Conservation (phyloP, 164 flowering plant species). For the Umbilicus rupestris region DNA sequence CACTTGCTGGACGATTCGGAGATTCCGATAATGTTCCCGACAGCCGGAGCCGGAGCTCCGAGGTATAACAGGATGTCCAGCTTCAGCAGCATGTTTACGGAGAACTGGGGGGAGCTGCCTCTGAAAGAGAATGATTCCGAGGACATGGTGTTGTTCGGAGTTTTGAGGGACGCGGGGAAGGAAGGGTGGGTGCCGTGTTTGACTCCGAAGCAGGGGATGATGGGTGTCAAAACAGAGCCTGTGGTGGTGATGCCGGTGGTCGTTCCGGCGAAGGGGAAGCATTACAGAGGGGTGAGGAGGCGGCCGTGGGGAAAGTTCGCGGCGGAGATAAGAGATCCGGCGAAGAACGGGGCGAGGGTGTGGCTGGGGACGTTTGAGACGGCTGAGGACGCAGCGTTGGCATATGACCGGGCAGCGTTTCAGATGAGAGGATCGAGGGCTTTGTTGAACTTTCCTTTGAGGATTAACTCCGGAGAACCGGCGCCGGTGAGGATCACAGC, state of each 20-base stretch:
- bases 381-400: conserved; percentile 61
- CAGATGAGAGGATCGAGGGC: conserved; percentile 60
- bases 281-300: conserved; percentile 51
- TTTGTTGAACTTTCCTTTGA: conserved; percentile 43
- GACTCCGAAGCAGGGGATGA: not conserved
- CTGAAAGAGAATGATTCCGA: conserved; percentile 67
- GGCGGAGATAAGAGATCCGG: conserved; percentile 67
- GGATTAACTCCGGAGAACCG: conserved; percentile 49
- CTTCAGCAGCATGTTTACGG: conserved; percentile 41
- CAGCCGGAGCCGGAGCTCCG: conserved; percentile 10
- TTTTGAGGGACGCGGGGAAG: conserved; percentile 53
- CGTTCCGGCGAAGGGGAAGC: conserved; percentile 34
- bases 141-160: conserved; percentile 63
- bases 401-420: conserved; percentile 54
- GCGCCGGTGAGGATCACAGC: conserved; percentile 47
- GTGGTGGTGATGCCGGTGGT: conserved; percentile 11
- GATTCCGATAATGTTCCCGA: not conserved
- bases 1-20: conserved; percentile 42
- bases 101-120: conserved; percentile 77
- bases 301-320: conserved; percentile 75
- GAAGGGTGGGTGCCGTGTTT: conserved; percentile 56
- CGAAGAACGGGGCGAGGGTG: conserved; percentile 57
- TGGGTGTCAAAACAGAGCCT: not conserved
- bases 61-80: conserved; percentile 40
- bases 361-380: conserved; percentile 66